Base-by-base conservation (phyloP, 108 stramenopile species). In the Bacterosira constricta region DNA sequence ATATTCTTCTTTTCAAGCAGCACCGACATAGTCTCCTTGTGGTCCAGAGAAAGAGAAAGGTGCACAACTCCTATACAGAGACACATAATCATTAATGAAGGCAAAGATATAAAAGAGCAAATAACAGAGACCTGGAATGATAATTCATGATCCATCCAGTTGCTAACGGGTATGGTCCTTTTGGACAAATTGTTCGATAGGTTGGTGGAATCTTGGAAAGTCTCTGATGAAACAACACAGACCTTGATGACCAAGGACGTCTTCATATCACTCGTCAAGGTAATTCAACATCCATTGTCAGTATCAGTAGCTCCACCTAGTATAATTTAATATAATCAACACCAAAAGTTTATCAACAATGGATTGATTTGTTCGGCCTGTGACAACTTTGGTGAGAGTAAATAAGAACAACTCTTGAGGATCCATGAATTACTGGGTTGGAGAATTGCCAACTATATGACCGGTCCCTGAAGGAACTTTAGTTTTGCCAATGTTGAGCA, bases 41-140 rank as follows among this genome's bases (percentile, higher is more conserved):
- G 63, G 71, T 37, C 71, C 71, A 36, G 62, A 73, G 30, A 64
- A 44, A 20, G 63, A 62, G 37, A 53, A 39, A 5, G 61, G 71
- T 11, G 26, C 9, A 46, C 30, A 35, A 27, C 41, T 53, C 38
- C 25, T 44, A 34, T 73, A 51, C 52, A 73, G 63, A 0, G 50
- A 52, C n/a, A n/a, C n/a, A n/a, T n/a, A 63, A 31, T 32, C 42
- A 53, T 73, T 36, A 12, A 73, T 66, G 41, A 60, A 73, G 3
- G 50, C 71, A 57, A 63, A 63, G 7, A 73, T 52, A 46, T 71
- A 21, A 26, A n/a, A 52, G 3, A 26, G 51, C 51, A 45, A 38
- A 4, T 44, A 15, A 4, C 35, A 3, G 30, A 45, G 36, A 4
- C 44, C 44, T 10, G 44, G 44, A 5, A 60, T 38, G 49, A 17